Evolutionary conservation across 306 rosid species (phyloP), one percentile per base, ranked within the genome.

Genomic region (Cicer bijugum): DNA sequence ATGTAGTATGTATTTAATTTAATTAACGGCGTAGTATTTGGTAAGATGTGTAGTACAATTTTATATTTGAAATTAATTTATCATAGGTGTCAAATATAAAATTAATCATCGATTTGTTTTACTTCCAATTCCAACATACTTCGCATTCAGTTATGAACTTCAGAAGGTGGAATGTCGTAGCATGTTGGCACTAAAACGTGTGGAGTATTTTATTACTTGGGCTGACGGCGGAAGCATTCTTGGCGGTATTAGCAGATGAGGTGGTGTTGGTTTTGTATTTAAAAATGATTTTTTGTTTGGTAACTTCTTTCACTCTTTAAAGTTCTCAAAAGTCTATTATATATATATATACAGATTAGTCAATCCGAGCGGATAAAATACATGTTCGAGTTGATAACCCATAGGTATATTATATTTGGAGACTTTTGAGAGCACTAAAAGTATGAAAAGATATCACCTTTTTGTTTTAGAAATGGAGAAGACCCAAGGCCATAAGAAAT

Each of bases 211-310:
- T 38, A 19, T 7, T 20, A 28, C 5, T 28, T 28, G 35, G 35
- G 4, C 17, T 47, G 23, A 7, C 45, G 19, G 19, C 45, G 37
- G 35, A 37, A 9, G 8, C 1, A 19, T 66, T 11, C 55, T 6
- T 10, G 28, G 68, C 15, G 60, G 11, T 45, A 39, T 64, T 48
- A 76, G 58, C 51, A 76, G 19, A 43, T 65, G 58, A 55, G 71
- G 62, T 55, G 58, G 45, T 6, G n/a, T 9, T 35, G 48, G 37
- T 52, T 52, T 16, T 52, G 58, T 28, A 28, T 28, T 28, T 28
- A 28, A 3, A 28, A 28, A 28, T 28, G 35, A 28, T 28, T 3
- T 28, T 28, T 28, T 28, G 35, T 28, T 28, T 28, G 35, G 35
- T 28, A 28, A 28, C 35, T 28, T 28, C 5, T 28, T 4, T 28